A percentile compares a stretch with the other conserved stretches of the same genome.
Conservation (phyloP, 768 basidiomycete species). For the Gautieria morchelliformis region DNA sequence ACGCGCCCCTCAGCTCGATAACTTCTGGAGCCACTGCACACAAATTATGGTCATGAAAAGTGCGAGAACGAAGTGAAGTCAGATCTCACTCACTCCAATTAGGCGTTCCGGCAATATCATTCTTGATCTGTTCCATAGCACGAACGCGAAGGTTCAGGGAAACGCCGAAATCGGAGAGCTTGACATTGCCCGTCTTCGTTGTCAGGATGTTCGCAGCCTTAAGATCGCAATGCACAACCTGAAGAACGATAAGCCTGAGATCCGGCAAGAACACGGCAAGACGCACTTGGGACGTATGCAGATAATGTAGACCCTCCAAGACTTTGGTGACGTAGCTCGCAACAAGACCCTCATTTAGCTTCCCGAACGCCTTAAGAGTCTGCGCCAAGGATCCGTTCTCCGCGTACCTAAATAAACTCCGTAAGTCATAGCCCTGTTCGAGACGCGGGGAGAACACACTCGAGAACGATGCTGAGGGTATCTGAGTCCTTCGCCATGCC, state of each 20-base stretch:
- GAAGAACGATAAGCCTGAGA: conserved; percentile 14
- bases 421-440: conserved; percentile 9
- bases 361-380: conserved; percentile 88
- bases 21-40: conserved; percentile 85
- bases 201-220: conserved; percentile 99
- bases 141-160: conserved; percentile 83
- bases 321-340: conserved; percentile 95
- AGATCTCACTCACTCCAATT: conserved; percentile 65
- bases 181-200: conserved; percentile 95
- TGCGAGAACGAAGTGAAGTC: background rate
- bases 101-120: conserved; percentile 85
- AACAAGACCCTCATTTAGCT: conserved; percentile 85
- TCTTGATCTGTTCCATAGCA: conserved; percentile 78
- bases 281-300: conserved; percentile 55
- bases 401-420: conserved; percentile 55
- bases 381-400: conserved; percentile 95
- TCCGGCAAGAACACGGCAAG: background rate
- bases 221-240: conserved; percentile 95
- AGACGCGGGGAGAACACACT: conserved; percentile 45
- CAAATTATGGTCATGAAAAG: background rate
- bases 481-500: conserved; percentile 88
- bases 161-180: conserved; percentile 95
- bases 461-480: conserved; percentile 85
- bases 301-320: conserved; percentile 88
- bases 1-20: conserved; percentile 89